phyloP scores from a whole-genome alignment of 176 grass and related monocot species.

The Avena sativa region DNA sequence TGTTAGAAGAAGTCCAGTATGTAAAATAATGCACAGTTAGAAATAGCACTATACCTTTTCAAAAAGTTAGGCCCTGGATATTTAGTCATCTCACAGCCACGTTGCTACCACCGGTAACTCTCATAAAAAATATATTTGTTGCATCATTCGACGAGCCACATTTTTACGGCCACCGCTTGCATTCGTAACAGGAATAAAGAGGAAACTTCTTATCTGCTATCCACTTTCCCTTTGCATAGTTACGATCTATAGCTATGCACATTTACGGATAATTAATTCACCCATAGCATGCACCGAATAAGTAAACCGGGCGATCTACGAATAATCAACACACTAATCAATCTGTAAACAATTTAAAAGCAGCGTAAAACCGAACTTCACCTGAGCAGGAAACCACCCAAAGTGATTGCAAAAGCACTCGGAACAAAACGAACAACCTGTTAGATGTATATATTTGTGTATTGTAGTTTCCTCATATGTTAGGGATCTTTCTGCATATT shows the following conservation, averaged over 20 bases:
- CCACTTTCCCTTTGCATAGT: slow-evolving; percentile 88
- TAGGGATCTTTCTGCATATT: no score
- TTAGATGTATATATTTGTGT: no score
- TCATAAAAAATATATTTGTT: slow-evolving; percentile 72
- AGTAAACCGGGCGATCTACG: no score
- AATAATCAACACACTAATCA: no score
- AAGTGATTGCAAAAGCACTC: no score
- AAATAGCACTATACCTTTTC: slow-evolving; percentile 48
- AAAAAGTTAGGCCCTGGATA: slow-evolving; percentile 70
- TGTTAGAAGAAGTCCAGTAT: slow-evolving; percentile 36
- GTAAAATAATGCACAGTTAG: slow-evolving; percentile 10
- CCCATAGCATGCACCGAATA: no score
- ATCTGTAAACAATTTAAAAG: no score
- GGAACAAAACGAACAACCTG: no score
- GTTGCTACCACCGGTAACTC: slow-evolving; percentile 76
- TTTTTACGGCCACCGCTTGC: slow-evolving; percentile 77
- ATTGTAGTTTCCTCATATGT: no score
- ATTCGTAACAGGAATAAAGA: slow-evolving; percentile 79
- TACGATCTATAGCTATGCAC: slow-evolving; percentile 53
- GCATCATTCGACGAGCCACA: slow-evolving; percentile 89
- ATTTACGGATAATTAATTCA: no score
- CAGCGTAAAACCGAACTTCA: no score
- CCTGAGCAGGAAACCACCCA: no score
- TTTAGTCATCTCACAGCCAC: slow-evolving; percentile 73
- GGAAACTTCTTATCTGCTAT: slow-evolving; percentile 66